Evolutionary conservation across 768 basidiomycete genomes (phyloP).

Genomic region (Boletellus sp.): DNA sequence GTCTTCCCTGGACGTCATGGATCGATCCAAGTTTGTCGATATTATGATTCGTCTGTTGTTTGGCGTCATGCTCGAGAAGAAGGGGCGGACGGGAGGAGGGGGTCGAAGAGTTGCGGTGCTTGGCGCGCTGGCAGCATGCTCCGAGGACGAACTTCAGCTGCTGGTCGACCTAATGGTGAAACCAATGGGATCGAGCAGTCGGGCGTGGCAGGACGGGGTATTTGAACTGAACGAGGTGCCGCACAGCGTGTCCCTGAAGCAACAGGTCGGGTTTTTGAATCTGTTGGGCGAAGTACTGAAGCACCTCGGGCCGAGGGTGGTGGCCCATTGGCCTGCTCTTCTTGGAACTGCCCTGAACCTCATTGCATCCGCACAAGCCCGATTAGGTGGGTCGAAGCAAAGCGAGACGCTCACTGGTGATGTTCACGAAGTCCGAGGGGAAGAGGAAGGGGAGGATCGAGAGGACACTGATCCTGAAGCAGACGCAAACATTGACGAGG

Average conservation of each 20-base stretch:
- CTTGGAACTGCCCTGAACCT: slow-evolving; percentile 67
- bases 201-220: slow-evolving; percentile 17
- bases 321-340: slow-evolving; percentile 69
- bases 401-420: slow-evolving; percentile 20
- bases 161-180: slow-evolving; percentile 86
- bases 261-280: slow-evolving; percentile 80
- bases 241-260: slow-evolving; percentile 47
- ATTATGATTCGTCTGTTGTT: slow-evolving; percentile 75
- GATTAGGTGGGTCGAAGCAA: slow-evolving; percentile 36
- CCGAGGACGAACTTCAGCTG: slow-evolving; percentile 66
- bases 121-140: slow-evolving; percentile 63
- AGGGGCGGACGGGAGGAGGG: slow-evolving; percentile 62
- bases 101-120: slow-evolving; percentile 74
- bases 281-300: slow-evolving; percentile 82
- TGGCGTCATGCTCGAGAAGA: slow-evolving; percentile 82
- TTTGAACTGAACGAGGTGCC: slow-evolving; percentile 33
- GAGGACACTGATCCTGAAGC: slow-evolving; percentile 36
- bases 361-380: slow-evolving; percentile 58
- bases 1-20: slow-evolving; percentile 48
- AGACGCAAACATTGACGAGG: slow-evolving; percentile 33
- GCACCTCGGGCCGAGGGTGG: slow-evolving; percentile 72
- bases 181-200: slow-evolving; percentile 48
- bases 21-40: slow-evolving; percentile 65
- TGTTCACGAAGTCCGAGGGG: slow-evolving; percentile 22
- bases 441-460: slow-evolving; percentile 35